Evolutionary conservation across 345 rosid species (phyloP), one percentile per base, ranked within the genome.

Genomic region (Diplotaxis tenuifolia): DNA sequence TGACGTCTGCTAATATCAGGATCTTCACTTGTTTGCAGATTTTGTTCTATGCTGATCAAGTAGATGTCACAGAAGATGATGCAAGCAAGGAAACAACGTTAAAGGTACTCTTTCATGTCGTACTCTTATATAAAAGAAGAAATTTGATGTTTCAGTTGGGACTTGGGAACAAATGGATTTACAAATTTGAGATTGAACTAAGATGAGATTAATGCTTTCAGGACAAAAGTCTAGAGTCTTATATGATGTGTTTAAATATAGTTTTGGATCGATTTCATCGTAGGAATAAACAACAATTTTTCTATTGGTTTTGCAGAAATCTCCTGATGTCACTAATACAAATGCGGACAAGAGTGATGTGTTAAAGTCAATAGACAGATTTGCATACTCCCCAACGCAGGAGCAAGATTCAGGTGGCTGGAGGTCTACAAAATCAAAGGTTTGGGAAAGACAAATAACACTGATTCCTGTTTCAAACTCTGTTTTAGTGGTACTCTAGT

Each of bases 371-470:
- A 82, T 87, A 50, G 89, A 83, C 7, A 81, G 65, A 56, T 91
- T 89, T 79, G 61, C 96, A 20, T 92, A 79, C 70, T 79, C 88
- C 19, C 87, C 89, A 4, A 77, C 12, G 27, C 81, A 73, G 53
- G 76, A 79, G 40, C 59, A 75, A 62, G 76, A 56, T 25, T 66
- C 80, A 20, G 88, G 86, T 34, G 98, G 96, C 52, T 92, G 98
- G 97, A 90, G 99, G 66, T 83, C 86, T 31, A 92, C 98, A 23
- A 86, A 81, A 83, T 73, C 96, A 52, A 88, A 95, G 92, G 93
- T 89, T 11, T 47, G 52, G 23, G 36, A 47, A 31, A 22, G 53
- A 22, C 14, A 22, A 52, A 57, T 16, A 70, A 34, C 47, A 55
- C 4, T 19, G 63, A 65, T 36, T 65, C 15, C 2, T 19, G 72